These are phyloP conservation scores for Lophium mytilinum DNA, from an alignment of 495 filamentous ascomycete genomes.

Conservation along the genomic window DNA sequence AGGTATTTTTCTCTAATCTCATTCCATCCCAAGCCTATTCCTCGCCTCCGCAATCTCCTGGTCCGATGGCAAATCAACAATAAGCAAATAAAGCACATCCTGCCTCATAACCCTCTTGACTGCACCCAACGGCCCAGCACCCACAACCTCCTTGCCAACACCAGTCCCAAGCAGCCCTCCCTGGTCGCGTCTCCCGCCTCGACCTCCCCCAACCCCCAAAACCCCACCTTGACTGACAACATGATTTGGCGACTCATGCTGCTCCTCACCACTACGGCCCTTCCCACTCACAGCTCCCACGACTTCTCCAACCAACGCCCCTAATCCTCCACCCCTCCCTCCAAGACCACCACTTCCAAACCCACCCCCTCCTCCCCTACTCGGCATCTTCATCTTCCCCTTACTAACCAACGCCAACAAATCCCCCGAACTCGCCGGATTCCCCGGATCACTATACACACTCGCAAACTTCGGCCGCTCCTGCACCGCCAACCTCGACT, in stretches of 20 bases:
- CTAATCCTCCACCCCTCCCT: background rate
- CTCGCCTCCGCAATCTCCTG: conserved; percentile 7
- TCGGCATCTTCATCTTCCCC: background rate
- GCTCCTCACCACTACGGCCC: no score
- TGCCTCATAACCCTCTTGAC: conserved; percentile 25
- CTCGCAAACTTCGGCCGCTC: conserved; percentile 35
- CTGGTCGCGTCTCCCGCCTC: background rate
- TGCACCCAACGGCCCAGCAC: conserved; percentile 1
- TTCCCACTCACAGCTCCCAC: no score
- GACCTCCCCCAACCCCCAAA: background rate
- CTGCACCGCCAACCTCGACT: no score
- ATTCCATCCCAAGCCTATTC: background rate
- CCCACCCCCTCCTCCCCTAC: background rate
- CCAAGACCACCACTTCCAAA: background rate
- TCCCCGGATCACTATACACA: conserved; percentile 47
- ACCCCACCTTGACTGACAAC: background rate
- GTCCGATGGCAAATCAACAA: conserved; percentile 30
- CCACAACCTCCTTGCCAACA: background rate
- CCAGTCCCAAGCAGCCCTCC: background rate
- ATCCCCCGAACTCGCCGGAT: conserved; percentile 40
- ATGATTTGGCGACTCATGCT: no score
- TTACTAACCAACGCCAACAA: conserved; percentile 35
- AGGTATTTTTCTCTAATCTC: no score
- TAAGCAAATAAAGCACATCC: conserved; percentile 30
- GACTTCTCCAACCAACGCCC: background rate